Percentiles rank a stretch among this genome's conserved stretches.
Evolutionary conservation across 2,329 filamentous ascomycete genomes (phyloP).

Genomic region (Capronia epimyces): DNA sequence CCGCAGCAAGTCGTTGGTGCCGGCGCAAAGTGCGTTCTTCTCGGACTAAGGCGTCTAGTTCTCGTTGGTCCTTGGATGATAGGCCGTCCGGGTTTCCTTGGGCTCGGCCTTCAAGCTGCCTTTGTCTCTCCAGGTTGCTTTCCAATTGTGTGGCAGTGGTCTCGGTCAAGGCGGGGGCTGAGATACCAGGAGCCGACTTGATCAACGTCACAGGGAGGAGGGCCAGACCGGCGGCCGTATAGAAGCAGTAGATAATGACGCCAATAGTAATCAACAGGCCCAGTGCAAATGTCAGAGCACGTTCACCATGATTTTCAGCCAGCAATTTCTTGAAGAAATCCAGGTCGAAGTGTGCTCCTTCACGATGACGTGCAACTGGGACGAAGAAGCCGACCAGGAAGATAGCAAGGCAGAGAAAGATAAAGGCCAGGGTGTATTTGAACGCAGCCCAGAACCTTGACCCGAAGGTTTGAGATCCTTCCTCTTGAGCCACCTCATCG

Average conservation of each 20-base stretch:
- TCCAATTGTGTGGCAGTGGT: slow-evolving; percentile 76
- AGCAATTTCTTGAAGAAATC: slow-evolving; percentile 88
- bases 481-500: slow-evolving; percentile 79
- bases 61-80: slow-evolving; percentile 77
- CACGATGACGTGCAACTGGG: slow-evolving; percentile 65
- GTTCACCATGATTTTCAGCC: slow-evolving; percentile 77
- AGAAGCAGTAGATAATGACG: slow-evolving; percentile 77
- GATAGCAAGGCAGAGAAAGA: slow-evolving; percentile 66
- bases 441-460: slow-evolving; percentile 74
- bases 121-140: slow-evolving; percentile 82
- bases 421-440: slow-evolving; percentile 85
- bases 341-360: slow-evolving; percentile 66
- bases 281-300: slow-evolving; percentile 81
- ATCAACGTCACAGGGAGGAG: slow-evolving; percentile 85
- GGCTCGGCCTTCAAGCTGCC: slow-evolving; percentile 82
- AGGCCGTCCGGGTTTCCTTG: slow-evolving; percentile 68
- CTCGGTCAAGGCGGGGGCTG: slow-evolving; percentile 69
- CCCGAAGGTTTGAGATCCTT: slow-evolving; percentile 65
- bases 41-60: slow-evolving; percentile 77
- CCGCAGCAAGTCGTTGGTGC: slow-evolving; percentile 78
- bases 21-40: slow-evolving; percentile 90
- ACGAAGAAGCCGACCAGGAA: slow-evolving; percentile 94
- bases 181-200: slow-evolving; percentile 82
- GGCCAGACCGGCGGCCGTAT: slow-evolving; percentile 83
- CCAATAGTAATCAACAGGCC: slow-evolving; percentile 85